Evolutionary conservation across 2,329 filamentous ascomycete species (phyloP).

Genomic region (Calonectria pauciramosa): DNA sequence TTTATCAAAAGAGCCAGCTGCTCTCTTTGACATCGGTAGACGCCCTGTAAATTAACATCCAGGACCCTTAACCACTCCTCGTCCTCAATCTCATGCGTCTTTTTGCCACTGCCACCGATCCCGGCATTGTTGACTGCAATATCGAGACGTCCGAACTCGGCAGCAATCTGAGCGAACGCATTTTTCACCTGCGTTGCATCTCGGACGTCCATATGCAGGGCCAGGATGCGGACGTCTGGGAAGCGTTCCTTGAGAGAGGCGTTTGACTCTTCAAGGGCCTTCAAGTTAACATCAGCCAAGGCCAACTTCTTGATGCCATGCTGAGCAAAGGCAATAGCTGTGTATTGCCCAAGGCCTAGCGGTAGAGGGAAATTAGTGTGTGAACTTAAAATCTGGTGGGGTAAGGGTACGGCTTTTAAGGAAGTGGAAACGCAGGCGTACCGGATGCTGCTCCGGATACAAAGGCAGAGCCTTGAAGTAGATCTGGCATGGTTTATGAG

Average conservation of each 20-base stretch:
- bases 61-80: slow-evolving; percentile 65
- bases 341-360: slow-evolving; percentile 63
- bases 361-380: slow-evolving; percentile 7
- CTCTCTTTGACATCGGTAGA: slow-evolving; percentile 69
- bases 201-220: slow-evolving; percentile 61
- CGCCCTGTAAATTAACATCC: slow-evolving; percentile 67
- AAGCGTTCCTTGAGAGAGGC: slow-evolving; percentile 52
- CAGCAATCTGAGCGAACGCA: slow-evolving; percentile 56
- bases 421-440: slow-evolving; percentile 39
- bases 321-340: slow-evolving; percentile 61
- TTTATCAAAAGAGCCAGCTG: slow-evolving; percentile 65
- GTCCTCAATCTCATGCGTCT: slow-evolving; percentile 61
- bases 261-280: slow-evolving; percentile 48
- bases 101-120: slow-evolving; percentile 56
- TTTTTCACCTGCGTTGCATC: slow-evolving; percentile 57
- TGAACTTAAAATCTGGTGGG: slow-evolving; percentile 4
- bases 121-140: slow-evolving; percentile 70
- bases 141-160: slow-evolving; percentile 66
- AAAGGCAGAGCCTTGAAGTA: slow-evolving; percentile 61
- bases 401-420: neutral
- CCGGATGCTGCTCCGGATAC: slow-evolving; percentile 63
- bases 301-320: slow-evolving; percentile 63
- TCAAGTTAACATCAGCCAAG: slow-evolving; percentile 59
- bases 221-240: slow-evolving; percentile 56
- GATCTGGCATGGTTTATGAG: slow-evolving; percentile 46